A percentile compares a stretch with the other conserved stretches of the same genome.
Evolutionary conservation across 2,329 filamentous ascomycete genomes (phyloP).

Genomic region (Colletotrichum sp.): DNA sequence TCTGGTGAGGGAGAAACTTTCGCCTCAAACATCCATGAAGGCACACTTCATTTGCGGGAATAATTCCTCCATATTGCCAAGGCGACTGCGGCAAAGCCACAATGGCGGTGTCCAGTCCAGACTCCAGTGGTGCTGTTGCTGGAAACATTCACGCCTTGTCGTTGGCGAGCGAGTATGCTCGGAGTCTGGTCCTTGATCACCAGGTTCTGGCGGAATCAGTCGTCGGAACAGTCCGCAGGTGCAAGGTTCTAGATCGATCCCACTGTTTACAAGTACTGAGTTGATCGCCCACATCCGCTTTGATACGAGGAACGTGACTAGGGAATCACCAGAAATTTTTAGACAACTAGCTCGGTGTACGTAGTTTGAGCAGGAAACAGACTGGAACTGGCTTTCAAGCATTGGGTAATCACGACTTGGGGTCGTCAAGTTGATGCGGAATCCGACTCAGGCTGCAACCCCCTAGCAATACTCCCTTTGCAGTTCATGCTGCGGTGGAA

Average conservation of each 20-base stretch:
- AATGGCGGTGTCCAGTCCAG: background rate
- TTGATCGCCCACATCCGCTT: background rate
- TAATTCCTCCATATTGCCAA: background rate
- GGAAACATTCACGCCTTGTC: background rate
- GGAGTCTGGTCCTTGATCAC: background rate
- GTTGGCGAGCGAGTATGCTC: too few species aligned
- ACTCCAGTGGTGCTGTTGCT: background rate
- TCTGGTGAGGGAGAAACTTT: background rate
- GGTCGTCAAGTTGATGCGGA: background rate
- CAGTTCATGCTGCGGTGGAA: background rate
- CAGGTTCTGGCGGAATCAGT: background rate
- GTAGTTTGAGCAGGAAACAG: background rate
- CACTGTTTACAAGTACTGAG: background rate
- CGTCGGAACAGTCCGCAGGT: background rate
- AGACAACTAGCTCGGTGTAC: background rate
- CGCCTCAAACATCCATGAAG: background rate
- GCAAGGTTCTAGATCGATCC: background rate
- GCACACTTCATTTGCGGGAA: background rate
- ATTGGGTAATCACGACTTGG: background rate
- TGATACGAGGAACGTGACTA: background rate
- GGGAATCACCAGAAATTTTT: background rate
- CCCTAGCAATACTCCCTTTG: background rate
- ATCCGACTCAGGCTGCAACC: background rate
- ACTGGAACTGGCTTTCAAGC: background rate
- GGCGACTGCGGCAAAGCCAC: background rate